A percentile compares a stretch with the other conserved stretches of the same genome.
Evolutionary conservation across 108 stramenopile species (phyloP).

Genomic region (Cyclotella distinguenda): DNA sequence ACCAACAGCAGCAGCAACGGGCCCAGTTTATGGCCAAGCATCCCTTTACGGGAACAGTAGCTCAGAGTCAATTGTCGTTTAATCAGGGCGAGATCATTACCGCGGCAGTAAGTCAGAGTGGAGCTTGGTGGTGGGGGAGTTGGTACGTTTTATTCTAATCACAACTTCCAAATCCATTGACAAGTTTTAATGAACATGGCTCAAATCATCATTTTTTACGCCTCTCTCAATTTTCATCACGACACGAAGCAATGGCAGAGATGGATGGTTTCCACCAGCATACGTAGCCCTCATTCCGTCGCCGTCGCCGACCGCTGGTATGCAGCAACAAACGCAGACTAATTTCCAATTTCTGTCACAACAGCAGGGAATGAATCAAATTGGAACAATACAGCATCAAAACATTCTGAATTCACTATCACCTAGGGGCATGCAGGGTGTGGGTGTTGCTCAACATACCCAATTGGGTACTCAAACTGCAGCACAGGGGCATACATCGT

Average conservation of each 20-base stretch:
- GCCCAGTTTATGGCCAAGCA: conserved; percentile 72
- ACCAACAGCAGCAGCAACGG: not conserved
- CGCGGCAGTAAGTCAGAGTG: conserved; percentile 65
- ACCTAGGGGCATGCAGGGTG: no score
- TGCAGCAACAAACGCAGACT: conserved; percentile 38
- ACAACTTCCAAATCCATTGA: not conserved
- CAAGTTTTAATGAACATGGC: not conserved
- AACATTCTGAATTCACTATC: not conserved
- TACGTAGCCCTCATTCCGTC: conserved; percentile 57
- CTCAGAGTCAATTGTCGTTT: conserved; percentile 78
- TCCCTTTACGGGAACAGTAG: conserved; percentile 69
- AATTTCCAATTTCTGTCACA: conserved; percentile 19
- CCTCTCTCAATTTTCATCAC: not conserved
- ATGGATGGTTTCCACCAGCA: conserved; percentile 85
- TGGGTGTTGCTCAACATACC: no score
- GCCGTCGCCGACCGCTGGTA: no score
- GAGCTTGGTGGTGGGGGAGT: conserved; percentile 90
- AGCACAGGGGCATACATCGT: conserved; percentile 4
- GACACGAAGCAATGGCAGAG: conserved; percentile 45
- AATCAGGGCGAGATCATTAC: conserved; percentile 57
- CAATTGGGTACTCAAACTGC: conserved; percentile 5
- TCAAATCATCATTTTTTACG: no score
- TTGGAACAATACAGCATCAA: conserved; percentile 31
- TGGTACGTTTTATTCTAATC: conserved; percentile 1
- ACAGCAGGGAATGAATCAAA: conserved; percentile 58